Evolutionary conservation across 495 filamentous ascomycete species (phyloP).

Genomic region (Penicillium dipodomyicola): DNA sequence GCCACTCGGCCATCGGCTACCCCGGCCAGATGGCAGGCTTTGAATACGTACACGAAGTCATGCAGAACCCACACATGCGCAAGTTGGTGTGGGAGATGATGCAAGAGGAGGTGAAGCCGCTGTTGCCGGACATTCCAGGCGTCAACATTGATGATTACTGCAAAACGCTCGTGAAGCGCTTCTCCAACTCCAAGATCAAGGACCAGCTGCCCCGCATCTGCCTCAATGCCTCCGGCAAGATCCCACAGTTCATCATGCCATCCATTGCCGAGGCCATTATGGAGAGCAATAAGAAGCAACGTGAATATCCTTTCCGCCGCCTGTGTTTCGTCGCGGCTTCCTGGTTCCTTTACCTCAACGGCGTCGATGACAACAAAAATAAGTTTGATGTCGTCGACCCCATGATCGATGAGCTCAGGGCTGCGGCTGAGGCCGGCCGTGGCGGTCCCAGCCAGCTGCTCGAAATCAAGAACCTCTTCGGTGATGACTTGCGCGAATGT

Average conservation of each 20-base stretch:
- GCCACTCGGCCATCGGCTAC: conserved; percentile 47
- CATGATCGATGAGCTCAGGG: conserved; percentile 44
- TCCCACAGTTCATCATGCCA: conserved; percentile 52
- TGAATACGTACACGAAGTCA: conserved; percentile 48
- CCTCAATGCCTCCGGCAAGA: conserved; percentile 48
- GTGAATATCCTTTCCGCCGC: conserved; percentile 37
- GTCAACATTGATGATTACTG: conserved; percentile 48
- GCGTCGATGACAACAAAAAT: conserved; percentile 43
- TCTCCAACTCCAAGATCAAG: conserved; percentile 49
- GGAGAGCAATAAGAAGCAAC: not conserved
- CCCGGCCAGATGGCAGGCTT: conserved; percentile 47
- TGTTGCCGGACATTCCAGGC: conserved; percentile 43
- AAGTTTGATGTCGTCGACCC: conserved; percentile 42
- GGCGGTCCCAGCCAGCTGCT: conserved; percentile 38
- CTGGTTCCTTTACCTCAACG: conserved; percentile 47
- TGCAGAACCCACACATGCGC: conserved; percentile 38
- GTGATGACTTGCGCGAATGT: conserved; percentile 44
- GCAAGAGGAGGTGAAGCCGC: conserved; percentile 50
- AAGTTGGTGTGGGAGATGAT: conserved; percentile 49
- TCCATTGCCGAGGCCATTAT: conserved; percentile 49
- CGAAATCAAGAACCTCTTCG: conserved; percentile 43
- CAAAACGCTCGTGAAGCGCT: conserved; percentile 46
- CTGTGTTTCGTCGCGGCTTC: conserved; percentile 46
- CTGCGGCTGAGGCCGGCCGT: conserved; percentile 38
- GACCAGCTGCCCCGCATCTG: conserved; percentile 48